Conservation (phyloP, 441 rosid genomes). For the Brassica hybrid region DNA sequence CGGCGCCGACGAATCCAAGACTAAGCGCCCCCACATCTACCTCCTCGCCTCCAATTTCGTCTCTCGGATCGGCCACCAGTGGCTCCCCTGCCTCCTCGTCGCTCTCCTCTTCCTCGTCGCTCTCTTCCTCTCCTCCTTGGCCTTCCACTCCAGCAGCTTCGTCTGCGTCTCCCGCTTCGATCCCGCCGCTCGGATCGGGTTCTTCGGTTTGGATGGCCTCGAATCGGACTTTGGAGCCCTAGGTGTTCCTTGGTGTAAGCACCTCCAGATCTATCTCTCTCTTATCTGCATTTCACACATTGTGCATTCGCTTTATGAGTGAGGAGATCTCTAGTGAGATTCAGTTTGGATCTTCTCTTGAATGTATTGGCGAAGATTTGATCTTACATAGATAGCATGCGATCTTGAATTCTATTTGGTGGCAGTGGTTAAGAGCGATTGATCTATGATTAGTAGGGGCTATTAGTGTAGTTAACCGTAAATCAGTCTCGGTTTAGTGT, state of each 20-base stretch:
- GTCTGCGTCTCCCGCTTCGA: conserved; percentile 82
- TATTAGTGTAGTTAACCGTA: no score
- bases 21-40: conserved; percentile 68
- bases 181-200: conserved; percentile 69
- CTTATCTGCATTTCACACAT: not conserved
- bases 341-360: not conserved
- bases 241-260: conserved; percentile 99
- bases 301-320: not conserved
- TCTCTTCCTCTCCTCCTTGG: conserved; percentile 59
- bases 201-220: conserved; percentile 77
- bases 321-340: not conserved
- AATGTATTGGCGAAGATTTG: conserved; percentile 29
- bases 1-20: conserved; percentile 75
- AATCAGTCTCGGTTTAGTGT: no score
- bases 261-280: conserved; percentile 18
- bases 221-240: conserved; percentile 90
- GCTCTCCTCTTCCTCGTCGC: conserved; percentile 54
- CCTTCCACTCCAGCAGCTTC: conserved; percentile 63
- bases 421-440: not conserved
- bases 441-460: conserved; percentile 11
- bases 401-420: not conserved
- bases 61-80: conserved; percentile 54
- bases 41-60: conserved; percentile 63
- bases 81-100: conserved; percentile 60
- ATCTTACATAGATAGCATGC: conserved; percentile 7